Percentiles rank a stretch among this genome's conserved stretches.
phyloP scores from a whole-genome alignment of 371 early-diverging fungal genomes.

The Rhizopus sp. region DNA sequence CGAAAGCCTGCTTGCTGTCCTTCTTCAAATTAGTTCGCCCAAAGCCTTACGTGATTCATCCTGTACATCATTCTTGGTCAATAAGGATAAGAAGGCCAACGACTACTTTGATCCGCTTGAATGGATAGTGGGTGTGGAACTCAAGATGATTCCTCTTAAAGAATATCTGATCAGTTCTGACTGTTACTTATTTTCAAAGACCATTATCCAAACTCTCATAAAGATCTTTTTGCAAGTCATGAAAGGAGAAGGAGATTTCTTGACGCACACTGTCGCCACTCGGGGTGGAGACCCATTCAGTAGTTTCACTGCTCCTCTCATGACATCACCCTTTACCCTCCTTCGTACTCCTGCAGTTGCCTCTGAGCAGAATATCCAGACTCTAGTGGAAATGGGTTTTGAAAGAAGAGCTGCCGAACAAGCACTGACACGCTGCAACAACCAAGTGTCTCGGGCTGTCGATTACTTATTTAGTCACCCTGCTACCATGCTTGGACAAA shows the following conservation, averaged over 20 bases:
- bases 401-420: slow-evolving; percentile 77
- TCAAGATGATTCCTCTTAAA: slow-evolving; percentile 53
- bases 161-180: slow-evolving; percentile 43
- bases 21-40: slow-evolving; percentile 62
- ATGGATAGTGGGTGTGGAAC: slow-evolving; percentile 63
- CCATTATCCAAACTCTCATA: slow-evolving; percentile 54
- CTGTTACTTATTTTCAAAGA: slow-evolving; percentile 46
- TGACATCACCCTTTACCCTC: slow-evolving; percentile 38
- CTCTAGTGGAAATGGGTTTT: slow-evolving; percentile 91
- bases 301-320: slow-evolving; percentile 27
- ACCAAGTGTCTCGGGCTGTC: slow-evolving; percentile 85
- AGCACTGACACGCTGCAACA: slow-evolving; percentile 78
- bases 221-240: slow-evolving; percentile 67
- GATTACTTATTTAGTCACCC: slow-evolving; percentile 90
- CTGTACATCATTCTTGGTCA: slow-evolving; percentile 57
- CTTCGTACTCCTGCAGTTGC: slow-evolving; percentile 43
- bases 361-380: slow-evolving; percentile 69
- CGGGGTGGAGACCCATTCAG: slow-evolving; percentile 33
- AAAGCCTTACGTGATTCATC: slow-evolving; percentile 74
- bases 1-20: slow-evolving; percentile 61
- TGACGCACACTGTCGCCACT: slow-evolving; percentile 15
- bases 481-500: slow-evolving; percentile 32
- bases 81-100: slow-evolving; percentile 55
- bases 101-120: slow-evolving; percentile 73
- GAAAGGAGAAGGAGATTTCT: slow-evolving; percentile 63